Base-by-base conservation (phyloP, 23 red algal genomes). In the Gracilariopsis chorda region DNA sequence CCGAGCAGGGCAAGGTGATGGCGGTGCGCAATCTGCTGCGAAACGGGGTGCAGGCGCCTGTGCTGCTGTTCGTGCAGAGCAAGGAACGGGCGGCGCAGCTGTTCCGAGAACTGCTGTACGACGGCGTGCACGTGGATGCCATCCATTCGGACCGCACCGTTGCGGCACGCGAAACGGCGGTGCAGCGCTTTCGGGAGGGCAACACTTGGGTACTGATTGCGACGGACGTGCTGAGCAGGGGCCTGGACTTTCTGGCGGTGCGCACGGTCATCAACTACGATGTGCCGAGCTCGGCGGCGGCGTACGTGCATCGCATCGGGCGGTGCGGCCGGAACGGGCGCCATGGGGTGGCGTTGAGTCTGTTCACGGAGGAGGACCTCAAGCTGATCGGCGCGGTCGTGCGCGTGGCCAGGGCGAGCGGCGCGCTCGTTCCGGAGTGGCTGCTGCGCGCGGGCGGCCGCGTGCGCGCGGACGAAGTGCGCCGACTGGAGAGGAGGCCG, bases 291-390 rank as follows among this genome's bases (percentile, higher is more conserved):
- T 83, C 75, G 41, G 71, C 75, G 2, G 68, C 56, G 57, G 83
- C 86, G 28, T 98, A 98, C 56, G 90, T 98, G 47, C 96, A 98
- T 76, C 88, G 96, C 40, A 95, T 98, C 45, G 96, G 96, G n/a
- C 55, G 96, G 19, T 90, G 93, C 7, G 96, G 96, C 1, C 72
- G 96, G 6, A 83, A 80, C 5, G 94, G 88, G 80, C 21, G 34
- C 37, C 42, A 27, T 5, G 95, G 95, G 25, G 20, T 30, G 14
- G 93, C 96, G 1, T 36, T 98, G 13, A 98, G 90, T 21, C 48
- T 98, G 45, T 98, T 98, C 30, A 92, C 78, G 23, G 88, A 92
- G 83, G 92, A 95, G 48, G 96, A 98, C 36, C 35, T 17, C 21
- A 33, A 39, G 34, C 27, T 88, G 58, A 41, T 97, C 34, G 56